Base-by-base conservation (phyloP, 116 monocot genomes). In the Cymodocea nodosa region DNA sequence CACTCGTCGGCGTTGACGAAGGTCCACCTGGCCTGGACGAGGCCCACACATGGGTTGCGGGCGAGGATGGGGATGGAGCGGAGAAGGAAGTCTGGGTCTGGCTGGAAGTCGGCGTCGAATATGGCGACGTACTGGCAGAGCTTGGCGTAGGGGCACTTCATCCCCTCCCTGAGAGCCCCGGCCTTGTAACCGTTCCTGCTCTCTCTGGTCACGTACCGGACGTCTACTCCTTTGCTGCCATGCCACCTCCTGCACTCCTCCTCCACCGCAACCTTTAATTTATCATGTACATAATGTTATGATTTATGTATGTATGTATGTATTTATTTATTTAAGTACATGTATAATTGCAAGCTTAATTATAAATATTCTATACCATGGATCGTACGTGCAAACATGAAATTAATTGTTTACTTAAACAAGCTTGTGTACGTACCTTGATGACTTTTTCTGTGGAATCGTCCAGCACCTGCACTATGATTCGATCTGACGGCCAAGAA, bases 101-200 rank as follows among this genome's bases (percentile, higher is more conserved):
- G 91, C 73, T 84, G 87, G 79, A 91, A 91, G 72, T 91, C 91
- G 51, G 91, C 91, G 59, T 91, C 91, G 60, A 91, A 91, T 66
- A 91, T 87, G 62, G 71, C 87, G 13, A 87, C 87, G 67, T 80
- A 87, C 37, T 91, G 87, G 50, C 91, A 91, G 50, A 63, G 59
- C 70, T 80, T 78, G 15, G 82, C 91, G 68, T 91, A 91, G 72
- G 23, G 60, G 56, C 68, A 82, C 80, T 78, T 78, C 91, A 91
- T 87, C 52, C 91, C 91, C 9, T 82, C 84, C 71, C 74, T 79
- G 22, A 91, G 72, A 0, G 91, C 91, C 10, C 91, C 91, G 0
- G 91, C 91, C 69, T 91, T 91, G 84, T 91, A 91, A 17, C 91
- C 91, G 17, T 77, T 78, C 22, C 91, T 23, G 64, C 76, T 91